Percentiles rank a stretch among this genome's conserved stretches.
phyloP scores from a whole-genome alignment of 2,329 filamentous ascomycete species.

The Cladosporium sp. region DNA sequence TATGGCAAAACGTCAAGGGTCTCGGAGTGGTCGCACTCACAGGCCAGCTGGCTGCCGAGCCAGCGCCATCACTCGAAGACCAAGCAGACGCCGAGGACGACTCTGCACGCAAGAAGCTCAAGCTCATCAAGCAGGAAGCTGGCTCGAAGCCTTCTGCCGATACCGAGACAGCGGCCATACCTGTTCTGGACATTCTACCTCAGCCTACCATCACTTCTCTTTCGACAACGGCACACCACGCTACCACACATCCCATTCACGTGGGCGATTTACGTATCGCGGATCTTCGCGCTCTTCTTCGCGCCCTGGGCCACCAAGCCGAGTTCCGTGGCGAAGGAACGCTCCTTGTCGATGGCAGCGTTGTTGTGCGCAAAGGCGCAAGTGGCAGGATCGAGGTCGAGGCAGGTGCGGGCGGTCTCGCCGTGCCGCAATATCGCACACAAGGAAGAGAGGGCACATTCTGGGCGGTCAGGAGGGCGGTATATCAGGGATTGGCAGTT shows the following conservation, averaged over 20 bases:
- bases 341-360: conserved; percentile 81
- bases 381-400: conserved; percentile 82
- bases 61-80: conserved; percentile 33
- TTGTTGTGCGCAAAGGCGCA: conserved; percentile 84
- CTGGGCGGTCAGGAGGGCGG: conserved; percentile 82
- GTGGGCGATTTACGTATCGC: conserved; percentile 90
- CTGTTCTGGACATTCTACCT: conserved; percentile 58
- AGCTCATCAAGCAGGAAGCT: conserved; percentile 49
- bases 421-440: conserved; percentile 13
- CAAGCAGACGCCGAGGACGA: conserved; percentile 38
- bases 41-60: conserved; percentile 62
- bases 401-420: conserved; percentile 59
- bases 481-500: conserved; percentile 91
- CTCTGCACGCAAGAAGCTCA: conserved; percentile 56
- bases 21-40: conserved; percentile 92
- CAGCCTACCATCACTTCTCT: conserved; percentile 12
- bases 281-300: conserved; percentile 82
- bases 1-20: conserved; percentile 91
- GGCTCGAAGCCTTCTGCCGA: conserved; percentile 49
- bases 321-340: conserved; percentile 94
- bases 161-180: conserved; percentile 32
- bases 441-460: conserved; percentile 61
- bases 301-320: conserved; percentile 76
- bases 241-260: conserved; percentile 64
- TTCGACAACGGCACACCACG: conserved; percentile 50